Percentiles rank a stretch among this genome's conserved stretches.
These are phyloP conservation scores for Conoideocrella luteorostrata DNA, from an alignment of 2,329 filamentous ascomycete species.

Conservation along the genomic window DNA sequence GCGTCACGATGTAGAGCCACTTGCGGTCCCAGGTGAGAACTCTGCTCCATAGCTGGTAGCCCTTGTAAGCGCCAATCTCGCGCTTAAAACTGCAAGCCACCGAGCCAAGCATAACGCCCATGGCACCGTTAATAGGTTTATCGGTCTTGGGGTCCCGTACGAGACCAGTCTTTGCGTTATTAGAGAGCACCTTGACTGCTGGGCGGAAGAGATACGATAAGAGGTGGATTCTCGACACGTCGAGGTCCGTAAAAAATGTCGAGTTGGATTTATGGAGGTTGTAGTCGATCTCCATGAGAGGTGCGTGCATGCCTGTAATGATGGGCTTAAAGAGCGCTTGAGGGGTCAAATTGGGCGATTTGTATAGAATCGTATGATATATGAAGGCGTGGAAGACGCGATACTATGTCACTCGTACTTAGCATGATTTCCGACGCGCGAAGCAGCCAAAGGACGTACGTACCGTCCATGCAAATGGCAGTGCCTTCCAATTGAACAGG, in stretches of 20 bases:
- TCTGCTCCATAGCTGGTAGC: constrained; percentile 67
- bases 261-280: constrained; percentile 78
- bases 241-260: constrained; percentile 83
- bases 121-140: constrained; percentile 42
- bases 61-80: constrained; percentile 63
- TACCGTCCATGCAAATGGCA: too few species aligned
- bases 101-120: constrained; percentile 63
- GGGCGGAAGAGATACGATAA: constrained; percentile 61
- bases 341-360: too few species aligned
- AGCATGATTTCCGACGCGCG: too few species aligned
- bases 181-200: constrained; percentile 8
- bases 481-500: too few species aligned
- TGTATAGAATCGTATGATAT: too few species aligned
- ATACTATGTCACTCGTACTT: too few species aligned
- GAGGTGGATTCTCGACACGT: constrained; percentile 74
- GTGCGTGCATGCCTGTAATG: constrained; percentile 58
- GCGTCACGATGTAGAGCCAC: constrained; percentile 71
- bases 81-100: constrained; percentile 69
- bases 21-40: constrained; percentile 72
- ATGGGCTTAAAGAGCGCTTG: constrained; percentile 64
- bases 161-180: constrained; percentile 21
- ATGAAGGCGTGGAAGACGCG: too few species aligned
- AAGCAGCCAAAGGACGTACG: too few species aligned
- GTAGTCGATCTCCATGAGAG: constrained; percentile 76
- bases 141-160: constrained; percentile 43